Evolutionary conservation across 495 filamentous ascomycete genomes (phyloP).

Genomic region (Penicillium desertorum): DNA sequence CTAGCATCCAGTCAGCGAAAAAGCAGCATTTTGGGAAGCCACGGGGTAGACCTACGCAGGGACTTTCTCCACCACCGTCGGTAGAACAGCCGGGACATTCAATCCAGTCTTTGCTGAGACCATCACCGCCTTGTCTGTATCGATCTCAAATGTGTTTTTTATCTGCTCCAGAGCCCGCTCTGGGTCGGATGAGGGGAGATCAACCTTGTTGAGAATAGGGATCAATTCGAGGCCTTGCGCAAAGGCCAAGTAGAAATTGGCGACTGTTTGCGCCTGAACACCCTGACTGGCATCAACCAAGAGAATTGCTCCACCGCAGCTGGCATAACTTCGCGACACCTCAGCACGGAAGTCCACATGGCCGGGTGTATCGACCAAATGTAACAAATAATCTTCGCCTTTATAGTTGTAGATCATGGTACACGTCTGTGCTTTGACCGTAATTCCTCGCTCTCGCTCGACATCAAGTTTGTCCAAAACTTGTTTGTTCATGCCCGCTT

Average conservation of each 20-base stretch:
- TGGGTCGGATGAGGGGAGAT: slow-evolving; percentile 83
- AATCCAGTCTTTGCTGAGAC: slow-evolving; percentile 93
- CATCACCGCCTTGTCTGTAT: slow-evolving; percentile 73
- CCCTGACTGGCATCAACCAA: slow-evolving; percentile 93
- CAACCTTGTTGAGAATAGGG: slow-evolving; percentile 95
- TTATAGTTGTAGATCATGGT: slow-evolving; percentile 91
- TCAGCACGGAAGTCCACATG: slow-evolving; percentile 98
- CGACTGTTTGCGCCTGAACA: slow-evolving; percentile 91
- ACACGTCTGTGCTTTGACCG: slow-evolving; percentile 98
- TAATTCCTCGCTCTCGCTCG: slow-evolving; percentile 92
- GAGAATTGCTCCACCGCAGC: slow-evolving; percentile 88
- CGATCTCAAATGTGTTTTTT: slow-evolving; percentile 79
- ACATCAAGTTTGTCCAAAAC: slow-evolving; percentile 96
- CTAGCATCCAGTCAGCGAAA: slow-evolving; percentile 35
- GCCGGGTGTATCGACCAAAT: slow-evolving; percentile 94
- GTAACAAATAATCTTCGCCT: slow-evolving; percentile 85
- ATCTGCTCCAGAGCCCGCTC: slow-evolving; percentile 84
- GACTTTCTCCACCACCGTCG: slow-evolving; percentile 79
- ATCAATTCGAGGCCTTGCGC: slow-evolving; percentile 83
- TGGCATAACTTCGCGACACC: slow-evolving; percentile 90
- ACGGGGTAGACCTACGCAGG: slow-evolving; percentile 54
- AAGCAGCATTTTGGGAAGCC: neutral
- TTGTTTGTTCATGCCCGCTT: slow-evolving; percentile 86
- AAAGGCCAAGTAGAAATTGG: slow-evolving; percentile 97
- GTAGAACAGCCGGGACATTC: slow-evolving; percentile 78